A percentile compares a stretch with the other conserved stretches of the same genome.
phyloP scores from a whole-genome alignment of 2,329 filamentous ascomycete species.

The Penicillium oxalicum region DNA sequence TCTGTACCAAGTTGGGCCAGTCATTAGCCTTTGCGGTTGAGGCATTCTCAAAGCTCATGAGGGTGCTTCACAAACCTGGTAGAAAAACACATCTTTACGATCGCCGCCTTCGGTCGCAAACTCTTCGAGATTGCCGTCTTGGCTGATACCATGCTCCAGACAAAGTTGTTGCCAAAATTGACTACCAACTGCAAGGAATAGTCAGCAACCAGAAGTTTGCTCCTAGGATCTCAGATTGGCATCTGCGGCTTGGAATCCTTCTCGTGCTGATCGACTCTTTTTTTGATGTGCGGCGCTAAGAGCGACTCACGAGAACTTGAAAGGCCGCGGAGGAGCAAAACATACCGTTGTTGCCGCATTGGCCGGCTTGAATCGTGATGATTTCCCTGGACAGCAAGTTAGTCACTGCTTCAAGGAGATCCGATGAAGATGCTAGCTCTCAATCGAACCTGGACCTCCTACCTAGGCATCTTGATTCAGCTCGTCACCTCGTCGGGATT shows the following conservation, averaged over 20 bases:
- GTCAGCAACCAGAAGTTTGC: conserved; percentile 25
- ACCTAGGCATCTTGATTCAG: conserved; percentile 37
- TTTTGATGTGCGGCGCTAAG: too few relatives aligned
- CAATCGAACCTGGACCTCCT: conserved; percentile 6
- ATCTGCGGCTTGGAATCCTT: background rate
- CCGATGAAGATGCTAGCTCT: too few relatives aligned
- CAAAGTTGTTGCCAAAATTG: conserved; percentile 99
- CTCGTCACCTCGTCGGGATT: conserved; percentile 21
- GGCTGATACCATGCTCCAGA: conserved; percentile 94
- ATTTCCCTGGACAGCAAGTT: conserved; percentile 65
- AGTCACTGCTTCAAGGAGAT: background rate
- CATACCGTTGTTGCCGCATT: conserved; percentile 98
- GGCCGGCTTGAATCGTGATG: conserved; percentile 97
- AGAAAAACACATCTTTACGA: conserved; percentile 98
- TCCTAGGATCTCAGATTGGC: too few relatives aligned
- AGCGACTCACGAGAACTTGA: conserved; percentile 8
- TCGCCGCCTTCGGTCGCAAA: conserved; percentile 97
- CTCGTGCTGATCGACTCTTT: too few relatives aligned
- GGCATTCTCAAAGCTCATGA: background rate
- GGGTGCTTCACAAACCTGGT: conserved; percentile 51
- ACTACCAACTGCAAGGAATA: conserved; percentile 64
- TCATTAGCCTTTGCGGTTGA: background rate
- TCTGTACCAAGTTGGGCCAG: conserved; percentile 46
- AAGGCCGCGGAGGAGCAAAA: conserved; percentile 30
- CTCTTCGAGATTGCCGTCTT: conserved; percentile 93